A percentile compares a stretch with the other conserved stretches of the same genome.
Conservation (phyloP, 805 yeast species). For the Lachancea dasiensis region DNA sequence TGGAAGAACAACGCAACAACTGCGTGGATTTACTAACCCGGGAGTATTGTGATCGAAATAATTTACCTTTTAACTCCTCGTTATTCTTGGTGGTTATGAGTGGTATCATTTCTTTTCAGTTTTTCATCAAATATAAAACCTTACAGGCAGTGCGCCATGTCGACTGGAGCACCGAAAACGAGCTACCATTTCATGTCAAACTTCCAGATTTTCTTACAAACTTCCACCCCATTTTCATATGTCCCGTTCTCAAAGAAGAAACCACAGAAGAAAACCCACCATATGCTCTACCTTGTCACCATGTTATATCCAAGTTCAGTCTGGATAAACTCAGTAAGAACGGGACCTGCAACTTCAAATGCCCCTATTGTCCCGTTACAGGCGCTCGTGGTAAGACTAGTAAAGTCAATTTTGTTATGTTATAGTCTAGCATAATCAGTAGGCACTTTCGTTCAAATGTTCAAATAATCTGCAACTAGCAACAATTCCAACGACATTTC, state of each 20-base stretch:
- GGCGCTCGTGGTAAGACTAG: constrained; percentile 38
- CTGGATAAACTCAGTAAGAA: constrained; percentile 40
- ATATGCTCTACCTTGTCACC: constrained; percentile 56
- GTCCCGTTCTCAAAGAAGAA: constrained; percentile 67
- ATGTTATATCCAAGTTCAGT: constrained; percentile 52
- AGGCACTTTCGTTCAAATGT: constrained; percentile 15
- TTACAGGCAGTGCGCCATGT: constrained; percentile 29
- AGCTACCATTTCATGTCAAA: constrained; percentile 55
- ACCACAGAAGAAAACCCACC: constrained; percentile 60
- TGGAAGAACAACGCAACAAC: constrained; percentile 18
- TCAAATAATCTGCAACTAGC: constrained; percentile 80
- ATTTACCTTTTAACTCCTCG: constrained; percentile 49
- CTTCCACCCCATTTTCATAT: constrained; percentile 62
- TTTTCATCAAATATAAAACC: constrained; percentile 43
- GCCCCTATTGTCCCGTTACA: constrained; percentile 65
- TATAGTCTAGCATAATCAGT: constrained; percentile 9
- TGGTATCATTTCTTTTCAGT: constrained; percentile 50
- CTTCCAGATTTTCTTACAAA: constrained; percentile 45
- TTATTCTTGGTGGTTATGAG: constrained; percentile 44
- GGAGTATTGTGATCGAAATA: constrained; percentile 44
- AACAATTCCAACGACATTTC: constrained; percentile 87
- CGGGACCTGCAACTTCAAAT: constrained; percentile 47
- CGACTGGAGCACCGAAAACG: constrained; percentile 51
- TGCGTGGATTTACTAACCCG: constrained; percentile 36
- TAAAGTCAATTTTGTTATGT: constrained; percentile 39